phyloP scores from a whole-genome alignment of 768 basidiomycete species.

The Cystobasidium ongulense region DNA sequence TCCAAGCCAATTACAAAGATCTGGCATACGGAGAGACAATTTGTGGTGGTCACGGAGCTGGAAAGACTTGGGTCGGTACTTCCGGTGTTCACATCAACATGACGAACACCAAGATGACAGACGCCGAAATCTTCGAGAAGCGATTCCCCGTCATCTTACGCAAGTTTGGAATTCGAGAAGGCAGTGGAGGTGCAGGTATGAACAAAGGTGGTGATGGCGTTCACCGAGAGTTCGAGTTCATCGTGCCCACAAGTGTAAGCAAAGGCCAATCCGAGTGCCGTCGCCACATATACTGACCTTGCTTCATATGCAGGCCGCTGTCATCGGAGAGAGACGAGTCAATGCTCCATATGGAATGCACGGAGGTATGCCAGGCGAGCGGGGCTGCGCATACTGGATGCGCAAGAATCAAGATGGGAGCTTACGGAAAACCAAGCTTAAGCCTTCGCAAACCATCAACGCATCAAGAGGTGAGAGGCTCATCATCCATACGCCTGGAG shows the following conservation, averaged over 20 bases:
- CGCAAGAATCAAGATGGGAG: slow-evolving; percentile 4
- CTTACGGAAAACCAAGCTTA: slow-evolving; percentile 17
- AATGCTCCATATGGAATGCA: slow-evolving; percentile 77
- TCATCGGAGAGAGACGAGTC: slow-evolving; percentile 53
- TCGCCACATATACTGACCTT: not conserved
- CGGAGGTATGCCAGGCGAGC: slow-evolving; percentile 63
- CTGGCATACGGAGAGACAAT: slow-evolving; percentile 77
- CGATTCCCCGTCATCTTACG: slow-evolving; percentile 82
- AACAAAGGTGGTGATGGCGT: slow-evolving; percentile 70
- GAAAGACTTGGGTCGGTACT: slow-evolving; percentile 69
- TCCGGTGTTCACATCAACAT: slow-evolving; percentile 24
- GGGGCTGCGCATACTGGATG: slow-evolving; percentile 48
- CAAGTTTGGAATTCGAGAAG: slow-evolving; percentile 51
- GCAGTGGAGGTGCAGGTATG: slow-evolving; percentile 31
- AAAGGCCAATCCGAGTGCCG: not conserved
- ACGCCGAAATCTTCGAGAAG: slow-evolving; percentile 84
- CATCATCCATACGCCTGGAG: slow-evolving; percentile 12
- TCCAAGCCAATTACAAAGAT: slow-evolving; percentile 51
- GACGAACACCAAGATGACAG: slow-evolving; percentile 69
- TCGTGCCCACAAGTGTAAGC: slow-evolving; percentile 40
- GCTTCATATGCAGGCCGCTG: not conserved
- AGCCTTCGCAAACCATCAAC: slow-evolving; percentile 1
- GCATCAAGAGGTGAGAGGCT: not conserved
- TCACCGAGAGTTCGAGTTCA: slow-evolving; percentile 71
- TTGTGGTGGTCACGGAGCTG: slow-evolving; percentile 85